phyloP scores from a whole-genome alignment of 2,329 filamentous ascomycete species.

The Hypoxylon sp. region DNA sequence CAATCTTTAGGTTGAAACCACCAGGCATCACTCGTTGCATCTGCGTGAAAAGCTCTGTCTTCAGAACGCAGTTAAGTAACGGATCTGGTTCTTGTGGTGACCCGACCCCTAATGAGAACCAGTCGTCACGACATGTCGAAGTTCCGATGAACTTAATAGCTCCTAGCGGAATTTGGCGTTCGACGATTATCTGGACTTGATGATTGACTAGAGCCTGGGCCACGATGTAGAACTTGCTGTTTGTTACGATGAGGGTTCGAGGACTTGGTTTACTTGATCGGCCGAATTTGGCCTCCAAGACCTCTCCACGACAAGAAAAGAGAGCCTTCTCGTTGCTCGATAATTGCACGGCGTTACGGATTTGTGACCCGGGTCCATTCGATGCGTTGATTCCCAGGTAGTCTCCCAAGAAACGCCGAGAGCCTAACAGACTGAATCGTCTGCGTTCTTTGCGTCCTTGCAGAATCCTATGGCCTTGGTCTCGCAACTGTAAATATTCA shows the following conservation, averaged over 20 bases:
- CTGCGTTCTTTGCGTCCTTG: constrained; percentile 90
- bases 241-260: constrained; percentile 85
- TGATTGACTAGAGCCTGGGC: constrained; percentile 85
- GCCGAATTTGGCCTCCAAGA: constrained; percentile 94
- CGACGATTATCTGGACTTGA: constrained; percentile 82
- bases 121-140: constrained; percentile 90
- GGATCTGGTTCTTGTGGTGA: constrained; percentile 93
- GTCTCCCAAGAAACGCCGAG: constrained; percentile 91
- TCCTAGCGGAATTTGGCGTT: constrained; percentile 84
- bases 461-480: constrained; percentile 86
- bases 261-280: constrained; percentile 94
- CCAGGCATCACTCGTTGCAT: constrained; percentile 84
- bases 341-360: constrained; percentile 80
- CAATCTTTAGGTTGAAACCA: constrained; percentile 84
- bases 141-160: constrained; percentile 88
- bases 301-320: constrained; percentile 92
- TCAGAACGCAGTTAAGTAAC: constrained; percentile 92
- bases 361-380: constrained; percentile 82
- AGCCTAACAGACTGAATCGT: constrained; percentile 90
- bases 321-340: constrained; percentile 78
- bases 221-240: constrained; percentile 88
- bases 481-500: constrained; percentile 88
- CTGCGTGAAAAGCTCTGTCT: constrained; percentile 97
- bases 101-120: constrained; percentile 94
- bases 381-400: constrained; percentile 89